Evolutionary conservation across 345 rosid species (phyloP).

Genomic region (Arabidopsis thaliana): DNA sequence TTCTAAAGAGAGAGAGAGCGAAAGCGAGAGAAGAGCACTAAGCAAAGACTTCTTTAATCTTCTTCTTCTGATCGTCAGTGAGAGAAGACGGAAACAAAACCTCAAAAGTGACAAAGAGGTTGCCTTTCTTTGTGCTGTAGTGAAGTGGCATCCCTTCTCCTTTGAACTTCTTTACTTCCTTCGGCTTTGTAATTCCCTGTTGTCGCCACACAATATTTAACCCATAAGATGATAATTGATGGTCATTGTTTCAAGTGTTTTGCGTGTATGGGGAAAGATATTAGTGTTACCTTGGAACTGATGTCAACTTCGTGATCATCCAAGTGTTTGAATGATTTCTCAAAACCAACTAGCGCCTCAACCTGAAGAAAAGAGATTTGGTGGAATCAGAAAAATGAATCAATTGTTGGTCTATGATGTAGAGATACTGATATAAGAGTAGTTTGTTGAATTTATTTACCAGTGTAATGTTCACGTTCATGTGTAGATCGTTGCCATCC

Average conservation of each 20-base stretch:
- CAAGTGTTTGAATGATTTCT: constrained; percentile 91
- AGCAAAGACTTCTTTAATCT: constrained; percentile 75
- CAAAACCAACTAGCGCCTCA: constrained; percentile 97
- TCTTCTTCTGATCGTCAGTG: constrained; percentile 79
- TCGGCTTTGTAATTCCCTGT: constrained; percentile 95
- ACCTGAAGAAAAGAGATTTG: constrained; percentile 52
- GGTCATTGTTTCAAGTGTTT: not conserved
- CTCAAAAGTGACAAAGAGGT: constrained; percentile 85
- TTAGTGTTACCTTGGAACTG: constrained; percentile 67
- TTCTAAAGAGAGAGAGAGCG: constrained; percentile 13
- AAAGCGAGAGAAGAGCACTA: constrained; percentile 40
- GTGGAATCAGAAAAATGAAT: not conserved
- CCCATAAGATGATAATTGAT: not conserved
- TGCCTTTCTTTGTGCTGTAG: constrained; percentile 83
- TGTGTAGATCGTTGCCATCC: constrained; percentile 88
- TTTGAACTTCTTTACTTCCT: constrained; percentile 85
- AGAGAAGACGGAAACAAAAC: constrained; percentile 86
- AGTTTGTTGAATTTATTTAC: constrained; percentile 45
- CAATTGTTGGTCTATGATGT: constrained; percentile 8
- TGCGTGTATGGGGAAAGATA: not conserved
- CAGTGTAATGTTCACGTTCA: constrained; percentile 85
- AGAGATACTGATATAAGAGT: constrained; percentile 2
- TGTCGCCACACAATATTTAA: constrained; percentile 4
- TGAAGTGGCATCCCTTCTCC: constrained; percentile 99
- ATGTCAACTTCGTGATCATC: constrained; percentile 93